Percentiles rank a stretch among this genome's conserved stretches.
These are phyloP conservation scores for Fusarium albosuccineum DNA, from an alignment of 2,329 filamentous ascomycete genomes.

Conservation along the genomic window DNA sequence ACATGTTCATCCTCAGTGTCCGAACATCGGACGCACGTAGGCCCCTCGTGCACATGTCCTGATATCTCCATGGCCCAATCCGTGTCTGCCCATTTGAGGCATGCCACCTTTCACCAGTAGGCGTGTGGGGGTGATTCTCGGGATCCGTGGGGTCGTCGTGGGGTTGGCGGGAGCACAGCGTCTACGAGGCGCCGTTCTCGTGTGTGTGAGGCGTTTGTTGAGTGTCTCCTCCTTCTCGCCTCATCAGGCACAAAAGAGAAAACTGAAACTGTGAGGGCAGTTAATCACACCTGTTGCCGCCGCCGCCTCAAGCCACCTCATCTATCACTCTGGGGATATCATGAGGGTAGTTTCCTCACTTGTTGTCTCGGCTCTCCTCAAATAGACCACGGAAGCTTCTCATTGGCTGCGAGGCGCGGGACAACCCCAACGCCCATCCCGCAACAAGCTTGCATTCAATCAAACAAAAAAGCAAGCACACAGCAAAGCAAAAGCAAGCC, in stretches of 20 bases:
- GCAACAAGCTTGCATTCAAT: slow-evolving; percentile 18
- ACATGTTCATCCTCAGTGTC: neutral
- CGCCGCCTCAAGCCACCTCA: slow-evolving; percentile 18
- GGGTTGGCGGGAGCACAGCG: slow-evolving; percentile 15
- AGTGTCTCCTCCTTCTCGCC: slow-evolving; percentile 5
- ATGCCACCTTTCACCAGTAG: slow-evolving; percentile 27
- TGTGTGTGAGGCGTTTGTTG: neutral
- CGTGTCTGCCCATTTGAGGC: slow-evolving; percentile 24
- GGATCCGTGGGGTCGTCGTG: slow-evolving; percentile 19
- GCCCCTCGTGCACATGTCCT: slow-evolving; percentile 20
- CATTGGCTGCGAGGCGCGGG: slow-evolving; percentile 17
- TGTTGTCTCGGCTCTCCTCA: slow-evolving; percentile 28
- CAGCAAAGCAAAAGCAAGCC: no score
- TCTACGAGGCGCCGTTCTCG: neutral
- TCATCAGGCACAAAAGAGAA: slow-evolving; percentile 21
- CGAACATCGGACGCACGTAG: neutral
- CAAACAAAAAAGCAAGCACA: slow-evolving; percentile 9
- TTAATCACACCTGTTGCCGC: slow-evolving; percentile 23
- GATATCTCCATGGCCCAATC: slow-evolving; percentile 20
- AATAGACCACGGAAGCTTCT: neutral
- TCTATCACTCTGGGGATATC: neutral
- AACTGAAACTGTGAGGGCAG: neutral
- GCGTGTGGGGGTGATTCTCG: slow-evolving; percentile 17
- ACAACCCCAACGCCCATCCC: slow-evolving; percentile 25
- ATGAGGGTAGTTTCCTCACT: slow-evolving; percentile 28